A percentile compares a stretch with the other conserved stretches of the same genome.
These are phyloP conservation scores for Cyclotella distinguenda DNA, from an alignment of 108 stramenopile genomes.

Conservation along the genomic window DNA sequence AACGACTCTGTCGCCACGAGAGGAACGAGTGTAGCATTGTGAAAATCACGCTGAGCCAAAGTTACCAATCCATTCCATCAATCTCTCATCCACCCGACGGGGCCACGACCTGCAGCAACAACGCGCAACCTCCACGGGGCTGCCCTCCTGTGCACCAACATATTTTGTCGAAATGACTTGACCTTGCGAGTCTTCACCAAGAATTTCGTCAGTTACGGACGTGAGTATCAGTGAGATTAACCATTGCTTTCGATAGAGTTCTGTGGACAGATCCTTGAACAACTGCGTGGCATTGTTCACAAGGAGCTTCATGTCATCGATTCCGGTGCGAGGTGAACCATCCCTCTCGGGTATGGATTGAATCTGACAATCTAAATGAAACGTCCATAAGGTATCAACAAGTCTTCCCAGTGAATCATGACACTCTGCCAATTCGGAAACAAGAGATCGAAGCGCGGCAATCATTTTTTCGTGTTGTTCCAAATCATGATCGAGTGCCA, in stretches of 20 bases:
- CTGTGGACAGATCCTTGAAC: constrained; percentile 54
- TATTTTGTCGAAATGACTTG: neutral
- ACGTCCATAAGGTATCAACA: constrained; percentile 62
- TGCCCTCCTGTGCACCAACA: neutral
- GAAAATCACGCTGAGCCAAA: neutral
- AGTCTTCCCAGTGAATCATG: constrained; percentile 71
- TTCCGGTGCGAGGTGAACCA: constrained; percentile 4
- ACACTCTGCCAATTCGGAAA: constrained; percentile 54
- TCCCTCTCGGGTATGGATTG: constrained; percentile 5
- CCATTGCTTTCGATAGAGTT: constrained; percentile 64
- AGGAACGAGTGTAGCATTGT: neutral
- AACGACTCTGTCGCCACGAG: too few species aligned
- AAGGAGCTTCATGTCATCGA: constrained; percentile 18
- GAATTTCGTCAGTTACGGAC: constrained; percentile 52
- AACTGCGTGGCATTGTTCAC: constrained; percentile 26
- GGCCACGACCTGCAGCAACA: constrained; percentile 22
- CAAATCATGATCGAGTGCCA: constrained; percentile 64
- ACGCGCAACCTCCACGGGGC: constrained; percentile 15
- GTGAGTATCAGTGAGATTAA: constrained; percentile 49
- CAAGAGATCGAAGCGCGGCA: constrained; percentile 41
- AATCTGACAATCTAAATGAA: constrained; percentile 32
- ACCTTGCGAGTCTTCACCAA: constrained; percentile 17
- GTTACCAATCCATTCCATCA: neutral
- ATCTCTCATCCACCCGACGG: constrained; percentile 11
- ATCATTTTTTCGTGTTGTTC: constrained; percentile 80